Base-by-base conservation (phyloP, 2,329 filamentous ascomycete genomes). In the Colletotrichum sp. region DNA sequence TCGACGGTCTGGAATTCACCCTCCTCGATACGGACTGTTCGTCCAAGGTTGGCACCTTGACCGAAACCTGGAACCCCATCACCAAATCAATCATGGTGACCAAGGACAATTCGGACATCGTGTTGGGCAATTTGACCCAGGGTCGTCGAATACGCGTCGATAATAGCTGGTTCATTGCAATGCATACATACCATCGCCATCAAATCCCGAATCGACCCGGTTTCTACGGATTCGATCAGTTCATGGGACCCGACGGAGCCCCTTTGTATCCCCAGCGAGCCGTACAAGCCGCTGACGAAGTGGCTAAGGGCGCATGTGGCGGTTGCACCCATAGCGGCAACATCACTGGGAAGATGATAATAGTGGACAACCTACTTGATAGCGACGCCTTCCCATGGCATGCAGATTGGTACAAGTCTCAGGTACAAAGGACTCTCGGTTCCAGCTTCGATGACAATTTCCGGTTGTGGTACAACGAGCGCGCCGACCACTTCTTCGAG, bases 321-420 rank as follows among this genome's bases (percentile, higher is more conserved):
- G 74, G 60, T 13, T 48, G 32, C 2, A 30, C 8, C 27, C 71
- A 76, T 58, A 65, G 74, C 0, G 78, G 77, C 3, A 70, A 78
- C 18, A 76, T 79, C 32, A 78, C 65, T 4, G 65, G 36, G 36
- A 80, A 80, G 71, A 7, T 79, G 34, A 78, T 80, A 13, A 72
- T 78, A 30, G 70, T 80, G 60, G 75, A 79, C 30, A 79, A 76
- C 12, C 77, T 80, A 1, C 15, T 70, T 3, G 78, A 80, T 56
- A 69, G 58, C 22, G 78, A 80, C 9, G 79, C 79, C 7, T 74
- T 77, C 16, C 78, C 78, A 2, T 76, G 76, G 76, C 78, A 80
- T 48, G 78, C 79, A 3, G 77, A 78, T 39, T 80, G 79, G 79
- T 80, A 80, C 52, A 73, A 65, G 13, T 36, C 43, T 15, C 61